Percentiles rank a stretch among this genome's conserved stretches.
Evolutionary conservation across 2,329 filamentous ascomycete genomes (phyloP).

Genomic region (Cryphonectria carpinicola): DNA sequence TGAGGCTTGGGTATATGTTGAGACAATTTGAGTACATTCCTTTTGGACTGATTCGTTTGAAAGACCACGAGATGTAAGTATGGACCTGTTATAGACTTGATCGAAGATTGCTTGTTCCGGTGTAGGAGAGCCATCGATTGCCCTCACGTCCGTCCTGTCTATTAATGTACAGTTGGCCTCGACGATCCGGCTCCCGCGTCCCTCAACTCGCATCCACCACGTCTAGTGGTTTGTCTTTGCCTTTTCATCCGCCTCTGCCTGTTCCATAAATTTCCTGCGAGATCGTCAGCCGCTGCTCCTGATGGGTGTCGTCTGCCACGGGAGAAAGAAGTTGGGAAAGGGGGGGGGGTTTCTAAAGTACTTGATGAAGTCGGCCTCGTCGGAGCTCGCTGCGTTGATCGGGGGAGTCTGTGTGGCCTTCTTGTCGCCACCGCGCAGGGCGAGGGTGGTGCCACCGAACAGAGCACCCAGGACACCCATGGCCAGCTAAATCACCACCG

Average conservation of each 20-base stretch:
- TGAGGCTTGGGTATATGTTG: background rate
- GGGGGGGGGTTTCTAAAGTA: conserved; percentile 42
- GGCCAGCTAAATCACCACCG: conserved; percentile 50
- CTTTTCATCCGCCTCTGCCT: conserved; percentile 48
- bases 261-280: conserved; percentile 52
- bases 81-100: background rate
- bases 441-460: conserved; percentile 53
- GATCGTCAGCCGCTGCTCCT: conserved; percentile 26
- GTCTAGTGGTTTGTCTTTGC: conserved; percentile 47
- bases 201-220: conserved; percentile 18
- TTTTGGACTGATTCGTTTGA: background rate
- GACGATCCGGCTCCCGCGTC: too few species aligned
- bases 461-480: conserved; percentile 59
- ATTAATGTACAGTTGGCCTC: conserved; percentile 19
- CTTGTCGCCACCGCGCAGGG: conserved; percentile 51
- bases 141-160: conserved; percentile 23
- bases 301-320: conserved; percentile 7
- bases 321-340: background rate
- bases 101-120: background rate
- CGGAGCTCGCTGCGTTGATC: conserved; percentile 64
- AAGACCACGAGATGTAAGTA: background rate
- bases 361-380: conserved; percentile 70
- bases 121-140: conserved; percentile 23
- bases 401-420: conserved; percentile 52
- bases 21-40: background rate